A percentile compares a stretch with the other conserved stretches of the same genome.
phyloP scores from a whole-genome alignment of 768 basidiomycete genomes.

The Serendipita indica region DNA sequence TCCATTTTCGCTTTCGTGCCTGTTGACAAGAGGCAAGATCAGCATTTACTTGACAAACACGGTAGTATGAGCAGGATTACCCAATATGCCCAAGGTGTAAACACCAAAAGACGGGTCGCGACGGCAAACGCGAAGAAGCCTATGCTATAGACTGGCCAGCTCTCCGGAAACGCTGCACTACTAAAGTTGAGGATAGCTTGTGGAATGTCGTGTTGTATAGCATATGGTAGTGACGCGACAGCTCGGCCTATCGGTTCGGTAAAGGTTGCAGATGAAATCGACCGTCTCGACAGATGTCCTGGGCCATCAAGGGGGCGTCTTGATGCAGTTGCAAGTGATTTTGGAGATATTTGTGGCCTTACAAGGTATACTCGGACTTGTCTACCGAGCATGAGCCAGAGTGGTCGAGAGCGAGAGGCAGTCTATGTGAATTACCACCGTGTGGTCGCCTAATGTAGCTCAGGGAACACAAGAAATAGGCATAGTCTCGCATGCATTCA shows the following conservation, averaged over 20 bases:
- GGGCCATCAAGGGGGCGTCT: neutral
- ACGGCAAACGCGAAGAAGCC: conserved; percentile 61
- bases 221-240: neutral
- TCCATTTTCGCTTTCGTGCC: conserved; percentile 45
- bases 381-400: neutral
- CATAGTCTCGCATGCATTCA: conserved; percentile 4
- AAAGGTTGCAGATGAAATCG: neutral
- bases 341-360: neutral
- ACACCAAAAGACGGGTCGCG: conserved; percentile 38
- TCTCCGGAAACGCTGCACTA: conserved; percentile 56
- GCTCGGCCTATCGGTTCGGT: neutral
- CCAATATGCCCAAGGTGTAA: conserved; percentile 66
- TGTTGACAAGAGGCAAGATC: conserved; percentile 20
- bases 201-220: neutral
- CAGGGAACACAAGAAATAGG: neutral
- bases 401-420: neutral
- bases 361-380: neutral
- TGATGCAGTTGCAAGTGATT: too few relatives aligned
- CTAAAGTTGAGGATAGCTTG: conserved; percentile 21
- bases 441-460: neutral
- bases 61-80: conserved; percentile 26
- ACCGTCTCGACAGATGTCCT: neutral
- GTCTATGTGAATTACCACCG: neutral
- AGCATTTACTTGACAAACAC: neutral
- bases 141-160: conserved; percentile 54